Conservation (phyloP, 2,329 filamentous ascomycete genomes). For the Pleomassaria siparia region DNA sequence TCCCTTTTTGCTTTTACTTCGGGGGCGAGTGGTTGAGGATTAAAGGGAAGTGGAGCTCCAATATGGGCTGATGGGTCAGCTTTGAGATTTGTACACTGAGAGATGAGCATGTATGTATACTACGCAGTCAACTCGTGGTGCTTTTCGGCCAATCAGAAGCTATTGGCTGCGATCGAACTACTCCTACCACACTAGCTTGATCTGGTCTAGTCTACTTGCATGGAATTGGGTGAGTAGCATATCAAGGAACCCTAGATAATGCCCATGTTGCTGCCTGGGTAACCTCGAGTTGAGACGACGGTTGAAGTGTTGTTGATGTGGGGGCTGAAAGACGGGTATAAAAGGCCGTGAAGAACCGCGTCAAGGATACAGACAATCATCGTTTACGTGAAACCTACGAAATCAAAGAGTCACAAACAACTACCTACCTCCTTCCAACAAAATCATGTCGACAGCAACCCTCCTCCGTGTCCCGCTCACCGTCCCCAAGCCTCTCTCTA, state of each 20-base stretch:
- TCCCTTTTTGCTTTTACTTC: slow-evolving; percentile 17
- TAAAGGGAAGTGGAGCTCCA: slow-evolving; percentile 36
- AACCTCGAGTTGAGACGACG: not conserved
- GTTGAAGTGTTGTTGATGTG: not conserved
- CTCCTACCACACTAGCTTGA: not conserved
- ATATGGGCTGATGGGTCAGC: too few relatives aligned
- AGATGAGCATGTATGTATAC: too few relatives aligned
- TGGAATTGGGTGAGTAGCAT: not conserved
- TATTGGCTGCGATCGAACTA: too few relatives aligned
- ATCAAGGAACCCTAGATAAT: not conserved
- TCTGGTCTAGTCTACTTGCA: not conserved
- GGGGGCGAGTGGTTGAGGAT: slow-evolving; percentile 59
- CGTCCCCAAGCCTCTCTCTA: not conserved
- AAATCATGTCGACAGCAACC: not conserved
- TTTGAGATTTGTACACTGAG: too few relatives aligned
- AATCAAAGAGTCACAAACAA: too few relatives aligned
- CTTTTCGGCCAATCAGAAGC: too few relatives aligned
- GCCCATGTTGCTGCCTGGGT: not conserved
- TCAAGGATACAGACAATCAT: not conserved
- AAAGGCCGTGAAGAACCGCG: too few relatives aligned
- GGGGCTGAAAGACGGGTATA: not conserved
- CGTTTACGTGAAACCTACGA: not conserved
- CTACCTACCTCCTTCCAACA: not conserved
- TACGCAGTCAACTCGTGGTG: too few relatives aligned
- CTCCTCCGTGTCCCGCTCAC: not conserved